phyloP scores from a whole-genome alignment of 257 asterid species.

The Mentha longifolia region DNA sequence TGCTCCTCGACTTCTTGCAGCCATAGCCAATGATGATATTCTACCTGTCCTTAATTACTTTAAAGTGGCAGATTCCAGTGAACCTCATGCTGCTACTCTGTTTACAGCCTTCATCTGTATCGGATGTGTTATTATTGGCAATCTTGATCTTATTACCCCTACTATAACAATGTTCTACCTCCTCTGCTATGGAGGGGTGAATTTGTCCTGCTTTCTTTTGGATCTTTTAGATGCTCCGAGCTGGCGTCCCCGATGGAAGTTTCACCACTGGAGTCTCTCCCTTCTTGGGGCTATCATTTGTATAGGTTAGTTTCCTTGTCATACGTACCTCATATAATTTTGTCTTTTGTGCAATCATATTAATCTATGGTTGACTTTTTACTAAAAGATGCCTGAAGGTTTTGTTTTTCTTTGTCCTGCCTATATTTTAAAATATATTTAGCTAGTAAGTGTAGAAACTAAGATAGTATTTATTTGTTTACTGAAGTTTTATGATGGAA shows the following conservation, averaged over 20 bases:
- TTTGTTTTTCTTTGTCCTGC: slow-evolving; percentile 1
- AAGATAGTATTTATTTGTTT: slow-evolving; percentile 2
- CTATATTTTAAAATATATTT: background rate
- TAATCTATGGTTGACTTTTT: slow-evolving; percentile 2
- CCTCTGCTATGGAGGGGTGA: slow-evolving; percentile 95
- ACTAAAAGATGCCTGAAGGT: background rate
- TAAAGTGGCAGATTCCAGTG: slow-evolving; percentile 85
- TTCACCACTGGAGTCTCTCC: slow-evolving; percentile 99
- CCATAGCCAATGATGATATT: slow-evolving; percentile 98
- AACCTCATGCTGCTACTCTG: slow-evolving; percentile 90
- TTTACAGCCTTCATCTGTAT: slow-evolving; percentile 96
- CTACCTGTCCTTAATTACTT: slow-evolving; percentile 94
- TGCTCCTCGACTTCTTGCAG: slow-evolving; percentile 99
- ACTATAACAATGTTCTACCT: slow-evolving; percentile 97
- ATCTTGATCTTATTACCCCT: slow-evolving; percentile 94
- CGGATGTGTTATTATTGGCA: slow-evolving; percentile 90
- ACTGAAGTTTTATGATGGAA: background rate
- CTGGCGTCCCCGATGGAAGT: slow-evolving; percentile 99
- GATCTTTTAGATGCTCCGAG: slow-evolving; percentile 99
- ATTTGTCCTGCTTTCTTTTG: slow-evolving; percentile 94
- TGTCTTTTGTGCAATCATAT: slow-evolving; percentile 11
- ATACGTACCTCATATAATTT: background rate
- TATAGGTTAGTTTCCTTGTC: slow-evolving; percentile 59
- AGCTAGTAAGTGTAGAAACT: background rate
- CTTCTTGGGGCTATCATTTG: slow-evolving; percentile 92